Percentiles rank a stretch among this genome's conserved stretches.
Evolutionary conservation across 352 stramenopile species (phyloP).

Genomic region (Phytophthora constricta): DNA sequence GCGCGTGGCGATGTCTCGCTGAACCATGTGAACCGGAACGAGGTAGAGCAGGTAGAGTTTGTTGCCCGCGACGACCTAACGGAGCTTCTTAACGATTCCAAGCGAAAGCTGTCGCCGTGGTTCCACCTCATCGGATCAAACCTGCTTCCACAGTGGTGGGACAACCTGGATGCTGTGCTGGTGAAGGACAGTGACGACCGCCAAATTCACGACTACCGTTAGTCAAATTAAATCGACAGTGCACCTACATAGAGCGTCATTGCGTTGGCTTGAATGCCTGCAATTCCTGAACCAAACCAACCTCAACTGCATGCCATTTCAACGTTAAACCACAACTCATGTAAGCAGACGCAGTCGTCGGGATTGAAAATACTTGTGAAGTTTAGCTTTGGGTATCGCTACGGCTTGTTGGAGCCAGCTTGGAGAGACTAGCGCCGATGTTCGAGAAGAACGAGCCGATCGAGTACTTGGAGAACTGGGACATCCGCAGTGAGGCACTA

Average conservation of each 20-base stretch:
- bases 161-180: constrained; percentile 68
- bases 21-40: constrained; percentile 91
- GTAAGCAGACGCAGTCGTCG: too few species aligned
- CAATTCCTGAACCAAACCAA: not conserved
- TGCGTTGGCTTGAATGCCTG: not conserved
- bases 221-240: not conserved
- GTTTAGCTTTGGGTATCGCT: constrained; percentile 40
- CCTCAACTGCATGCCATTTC: too few species aligned
- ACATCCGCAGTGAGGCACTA: constrained; percentile 79
- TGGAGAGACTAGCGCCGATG: constrained; percentile 59
- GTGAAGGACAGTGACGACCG: constrained; percentile 54
- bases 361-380: constrained; percentile 5
- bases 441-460: constrained; percentile 79
- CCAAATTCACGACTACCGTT: constrained; percentile 72
- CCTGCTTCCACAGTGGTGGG: constrained; percentile 77
- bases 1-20: constrained; percentile 83
- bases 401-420: constrained; percentile 52
- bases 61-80: constrained; percentile 74
- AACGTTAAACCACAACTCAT: too few species aligned
- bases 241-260: not conserved
- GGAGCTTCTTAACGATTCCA: constrained; percentile 58
- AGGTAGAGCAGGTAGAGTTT: constrained; percentile 93
- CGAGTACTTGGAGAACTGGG: constrained; percentile 87
- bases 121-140: constrained; percentile 80
- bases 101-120: constrained; percentile 81